Evolutionary conservation across 371 early-diverging fungal species (phyloP), one percentile per base, ranked within the genome.

Genomic region (Mortierella sp.): DNA sequence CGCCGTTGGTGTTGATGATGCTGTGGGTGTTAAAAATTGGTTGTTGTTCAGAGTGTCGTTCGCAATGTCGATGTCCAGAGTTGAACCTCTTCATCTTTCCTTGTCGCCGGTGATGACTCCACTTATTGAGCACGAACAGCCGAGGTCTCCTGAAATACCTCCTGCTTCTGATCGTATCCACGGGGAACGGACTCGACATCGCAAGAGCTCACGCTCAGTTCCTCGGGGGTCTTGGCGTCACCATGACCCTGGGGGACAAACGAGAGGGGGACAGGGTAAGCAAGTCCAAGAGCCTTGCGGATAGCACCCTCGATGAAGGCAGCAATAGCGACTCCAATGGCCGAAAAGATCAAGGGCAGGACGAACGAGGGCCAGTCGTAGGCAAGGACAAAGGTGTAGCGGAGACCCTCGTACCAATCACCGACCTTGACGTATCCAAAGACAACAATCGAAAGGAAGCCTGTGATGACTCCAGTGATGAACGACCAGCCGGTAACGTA

Each of bases 351-450:
- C 35, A 87, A 35, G 5, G 89, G 90, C 46, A 88, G 75, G 18
- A 90, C 68, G 71, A 91, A 92, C 38, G 90, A 75, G 0, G 82
- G 88, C 88, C 88, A 90, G 73, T 88, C 88, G 77, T 92, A 92
- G 14, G 82, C 68, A 0, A 78, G 83, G n/a, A 82, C 51, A 79
- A 87, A 91, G 38, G 83, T 81, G 75, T 85, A 88, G 16, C 78
- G 54, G 76, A 91, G 72, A n/a, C 92, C 92, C n/a, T 43, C 87
- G 0, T 56, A 35, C 35, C 89, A 27, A 75, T 84, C 76, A 21
- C 88, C 88, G 76, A 75, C 80, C 76, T 82, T 82, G 83, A 87
- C 63, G 58, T 68, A 71, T 8, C 90, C 92, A 78, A 88, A 90
- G 51, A 89, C 87, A 24, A 87, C 75, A 68, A 91, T 88, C 43